phyloP scores from a whole-genome alignment of 78 protist species.

The Dictyostelium firmibasis region DNA sequence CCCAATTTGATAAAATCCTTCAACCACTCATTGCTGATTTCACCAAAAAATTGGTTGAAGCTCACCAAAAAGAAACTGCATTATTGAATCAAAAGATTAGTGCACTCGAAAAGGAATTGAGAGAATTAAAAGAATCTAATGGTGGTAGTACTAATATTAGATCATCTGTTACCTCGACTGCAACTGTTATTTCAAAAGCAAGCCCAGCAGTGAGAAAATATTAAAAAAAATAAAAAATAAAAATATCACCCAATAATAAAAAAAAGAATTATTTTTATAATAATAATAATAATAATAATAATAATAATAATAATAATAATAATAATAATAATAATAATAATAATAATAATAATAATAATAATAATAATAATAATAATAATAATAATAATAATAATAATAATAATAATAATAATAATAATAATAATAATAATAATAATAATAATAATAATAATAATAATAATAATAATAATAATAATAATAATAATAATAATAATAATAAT shows the following conservation, averaged over 20 bases:
- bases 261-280: not conserved
- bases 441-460: too few species aligned
- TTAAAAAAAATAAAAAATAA: not conserved
- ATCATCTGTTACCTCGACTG: not conserved
- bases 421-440: too few species aligned
- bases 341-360: too few species aligned
- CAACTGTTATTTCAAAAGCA: constrained; percentile 63
- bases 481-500: too few species aligned
- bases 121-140: constrained; percentile 39
- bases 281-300: not conserved
- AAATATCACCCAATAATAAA: too few species aligned
- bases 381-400: too few species aligned
- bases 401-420: too few species aligned
- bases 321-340: too few species aligned
- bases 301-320: not conserved
- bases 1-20: constrained; percentile 36
- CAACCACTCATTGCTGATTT: constrained; percentile 54
- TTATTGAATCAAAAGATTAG: constrained; percentile 43
- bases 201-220: constrained; percentile 24
- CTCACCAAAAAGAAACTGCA: constrained; percentile 72
- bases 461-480: too few species aligned
- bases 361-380: too few species aligned
- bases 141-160: not conserved
- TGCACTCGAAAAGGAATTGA: constrained; percentile 43
- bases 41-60: constrained; percentile 59